These are phyloP conservation scores for Colletotrichum echinochloae DNA, from an alignment of 2,329 filamentous ascomycete genomes.

Conservation along the genomic window DNA sequence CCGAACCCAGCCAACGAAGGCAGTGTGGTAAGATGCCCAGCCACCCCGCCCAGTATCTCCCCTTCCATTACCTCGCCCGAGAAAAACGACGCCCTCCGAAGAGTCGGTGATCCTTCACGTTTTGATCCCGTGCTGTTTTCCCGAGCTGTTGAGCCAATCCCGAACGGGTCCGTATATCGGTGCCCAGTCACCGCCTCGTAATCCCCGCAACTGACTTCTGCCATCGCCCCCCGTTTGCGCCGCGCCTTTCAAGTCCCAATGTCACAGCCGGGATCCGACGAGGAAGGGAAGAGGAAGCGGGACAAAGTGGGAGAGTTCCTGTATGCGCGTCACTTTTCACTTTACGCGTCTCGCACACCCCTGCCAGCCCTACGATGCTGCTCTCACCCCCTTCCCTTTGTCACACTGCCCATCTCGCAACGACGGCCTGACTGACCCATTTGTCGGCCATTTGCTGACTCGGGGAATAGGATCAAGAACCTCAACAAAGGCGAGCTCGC, in stretches of 20 bases:
- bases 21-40: background rate
- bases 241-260: slow-evolving; percentile 11
- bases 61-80: background rate
- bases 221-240: background rate
- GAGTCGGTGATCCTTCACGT: background rate
- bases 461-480: slow-evolving; percentile 47
- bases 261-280: slow-evolving; percentile 36
- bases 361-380: slow-evolving; percentile 14
- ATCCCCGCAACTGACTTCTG: background rate
- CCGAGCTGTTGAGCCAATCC: background rate
- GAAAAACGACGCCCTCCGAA: background rate
- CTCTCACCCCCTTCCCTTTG: slow-evolving; percentile 2
- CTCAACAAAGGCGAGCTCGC: slow-evolving; percentile 54
- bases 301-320: slow-evolving; percentile 50
- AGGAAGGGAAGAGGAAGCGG: slow-evolving; percentile 47
- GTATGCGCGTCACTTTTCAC: slow-evolving; percentile 45
- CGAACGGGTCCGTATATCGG: slow-evolving; percentile 6
- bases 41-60: background rate
- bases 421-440: background rate
- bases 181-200: background rate
- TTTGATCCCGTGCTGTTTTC: background rate
- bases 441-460: slow-evolving; percentile 33
- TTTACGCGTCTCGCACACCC: background rate
- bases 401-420: background rate
- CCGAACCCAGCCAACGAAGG: slow-evolving; percentile 16